Base-by-base conservation (phyloP, 768 basidiomycete species). In the Termitomyces bulborhizus region DNA sequence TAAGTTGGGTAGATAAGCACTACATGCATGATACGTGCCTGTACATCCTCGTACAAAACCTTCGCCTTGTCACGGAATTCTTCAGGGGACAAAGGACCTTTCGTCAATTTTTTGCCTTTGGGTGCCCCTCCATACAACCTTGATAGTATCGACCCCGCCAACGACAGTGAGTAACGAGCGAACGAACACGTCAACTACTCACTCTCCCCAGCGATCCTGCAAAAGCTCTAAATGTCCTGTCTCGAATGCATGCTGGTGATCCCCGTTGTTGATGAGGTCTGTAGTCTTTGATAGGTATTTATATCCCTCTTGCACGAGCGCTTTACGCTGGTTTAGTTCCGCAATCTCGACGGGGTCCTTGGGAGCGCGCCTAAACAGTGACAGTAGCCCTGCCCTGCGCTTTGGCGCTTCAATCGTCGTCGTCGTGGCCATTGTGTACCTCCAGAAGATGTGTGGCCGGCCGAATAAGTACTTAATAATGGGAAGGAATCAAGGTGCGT, bases 131-230 rank as follows among this genome's bases (percentile, higher is more conserved):
- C 60, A 29, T 63, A 63, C 31, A 65, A 42, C 36, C 62, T 65
- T 55, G 15, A 43, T 47, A 37, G 24, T 32, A 32, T n/a, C n/a
- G 24, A 46, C n/a, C 44, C 34, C 36, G n/a, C 50, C 3, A 52
- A 36, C 12, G 26, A 6, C 41, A 34, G 47, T 42, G 46, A 48
- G 16, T 36, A 26, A 52, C 39, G 36, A 26, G 26, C 39, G 36
- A 50, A 11, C 11, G 21, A 42, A 42, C 8, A 37, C 5, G 39
- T 24, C 32, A 41, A 5, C n/a, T 4, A 40, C 64, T 55, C 42
- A 65, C 64, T 65, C 62, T 29, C 60, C 58, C 64, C 62, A 65
- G 37, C 64, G 54, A 32, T 65, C 58, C 29, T 60, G 58, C 15
- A 63, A 49, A 41, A 65, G 51, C 16, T 61, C 54, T 32, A 63